Conservation (phyloP, 73 alveolate genomes). For the Paramecium sonneborni region DNA sequence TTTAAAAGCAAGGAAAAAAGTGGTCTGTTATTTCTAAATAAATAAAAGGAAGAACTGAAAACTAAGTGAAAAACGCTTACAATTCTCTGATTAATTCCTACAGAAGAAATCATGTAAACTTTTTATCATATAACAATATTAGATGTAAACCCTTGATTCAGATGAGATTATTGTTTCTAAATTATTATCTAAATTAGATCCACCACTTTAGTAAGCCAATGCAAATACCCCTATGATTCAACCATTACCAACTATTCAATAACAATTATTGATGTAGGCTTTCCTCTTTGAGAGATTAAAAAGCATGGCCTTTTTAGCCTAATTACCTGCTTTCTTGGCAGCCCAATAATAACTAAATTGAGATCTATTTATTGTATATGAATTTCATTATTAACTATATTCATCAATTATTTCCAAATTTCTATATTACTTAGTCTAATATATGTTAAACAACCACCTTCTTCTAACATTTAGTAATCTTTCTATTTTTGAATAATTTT, state of each 20-base stretch:
- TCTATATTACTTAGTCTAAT: background rate
- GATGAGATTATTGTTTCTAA: slow-evolving; percentile 12
- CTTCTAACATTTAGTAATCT: background rate
- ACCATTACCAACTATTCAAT: background rate
- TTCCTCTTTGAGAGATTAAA: background rate
- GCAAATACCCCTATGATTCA: background rate
- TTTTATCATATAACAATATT: background rate
- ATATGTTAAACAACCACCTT: background rate
- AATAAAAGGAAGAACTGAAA: slow-evolving; percentile 92
- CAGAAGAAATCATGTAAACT: slow-evolving; percentile 27
- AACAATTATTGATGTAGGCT: background rate
- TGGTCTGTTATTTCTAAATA: slow-evolving; percentile 86
- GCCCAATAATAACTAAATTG: background rate
- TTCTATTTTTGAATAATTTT: background rate
- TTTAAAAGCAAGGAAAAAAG: slow-evolving; percentile 83
- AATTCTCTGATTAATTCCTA: slow-evolving; percentile 22
- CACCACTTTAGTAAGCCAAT: background rate
- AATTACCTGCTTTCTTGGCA: background rate
- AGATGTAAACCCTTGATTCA: background rate
- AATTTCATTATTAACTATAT: background rate
- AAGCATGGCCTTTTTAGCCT: slow-evolving; percentile 1
- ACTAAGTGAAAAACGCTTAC: slow-evolving; percentile 87
- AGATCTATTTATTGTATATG: background rate
- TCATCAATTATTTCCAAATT: background rate
- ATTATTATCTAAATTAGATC: slow-evolving; percentile 1